These are phyloP conservation scores for Nicotiana noctiflora DNA, from an alignment of 257 asterid species.

Conservation along the genomic window DNA sequence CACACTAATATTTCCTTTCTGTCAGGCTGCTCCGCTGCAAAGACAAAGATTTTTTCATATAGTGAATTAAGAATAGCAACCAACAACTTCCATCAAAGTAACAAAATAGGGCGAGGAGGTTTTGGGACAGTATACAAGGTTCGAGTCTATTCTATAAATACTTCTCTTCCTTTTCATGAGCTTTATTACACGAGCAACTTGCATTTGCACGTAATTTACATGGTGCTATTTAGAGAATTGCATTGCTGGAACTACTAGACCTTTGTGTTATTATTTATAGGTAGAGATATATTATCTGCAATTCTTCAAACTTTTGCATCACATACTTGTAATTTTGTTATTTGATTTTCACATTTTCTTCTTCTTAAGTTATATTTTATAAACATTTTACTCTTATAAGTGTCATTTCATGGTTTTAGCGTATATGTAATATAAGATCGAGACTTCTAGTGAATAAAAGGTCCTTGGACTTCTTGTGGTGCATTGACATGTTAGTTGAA, in stretches of 20 bases:
- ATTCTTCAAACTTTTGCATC: not conserved
- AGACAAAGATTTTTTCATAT: conserved; percentile 55
- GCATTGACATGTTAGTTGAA: not conserved
- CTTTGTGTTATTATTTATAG: not conserved
- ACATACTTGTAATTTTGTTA: not conserved
- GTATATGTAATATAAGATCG: not conserved
- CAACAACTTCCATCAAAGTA: conserved; percentile 50
- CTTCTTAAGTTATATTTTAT: not conserved
- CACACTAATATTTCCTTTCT: conserved; percentile 14
- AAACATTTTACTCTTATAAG: not conserved
- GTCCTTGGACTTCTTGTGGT: not conserved
- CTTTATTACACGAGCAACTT: conserved; percentile 2
- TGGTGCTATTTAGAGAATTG: not conserved
- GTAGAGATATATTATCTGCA: not conserved
- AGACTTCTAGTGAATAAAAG: not conserved
- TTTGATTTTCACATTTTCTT: not conserved
- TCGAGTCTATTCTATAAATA: conserved; percentile 11
- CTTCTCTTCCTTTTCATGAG: not conserved
- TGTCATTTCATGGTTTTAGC: not conserved
- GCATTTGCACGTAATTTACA: not conserved
- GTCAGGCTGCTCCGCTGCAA: conserved; percentile 38
- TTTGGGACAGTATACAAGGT: conserved; percentile 94
- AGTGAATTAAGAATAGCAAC: conserved; percentile 61
- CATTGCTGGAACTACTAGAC: not conserved
- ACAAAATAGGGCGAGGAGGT: conserved; percentile 87